Evolutionary conservation across 495 filamentous ascomycete species (phyloP), one percentile per base, ranked within the genome.

Genomic region (Entonaema liquescens): DNA sequence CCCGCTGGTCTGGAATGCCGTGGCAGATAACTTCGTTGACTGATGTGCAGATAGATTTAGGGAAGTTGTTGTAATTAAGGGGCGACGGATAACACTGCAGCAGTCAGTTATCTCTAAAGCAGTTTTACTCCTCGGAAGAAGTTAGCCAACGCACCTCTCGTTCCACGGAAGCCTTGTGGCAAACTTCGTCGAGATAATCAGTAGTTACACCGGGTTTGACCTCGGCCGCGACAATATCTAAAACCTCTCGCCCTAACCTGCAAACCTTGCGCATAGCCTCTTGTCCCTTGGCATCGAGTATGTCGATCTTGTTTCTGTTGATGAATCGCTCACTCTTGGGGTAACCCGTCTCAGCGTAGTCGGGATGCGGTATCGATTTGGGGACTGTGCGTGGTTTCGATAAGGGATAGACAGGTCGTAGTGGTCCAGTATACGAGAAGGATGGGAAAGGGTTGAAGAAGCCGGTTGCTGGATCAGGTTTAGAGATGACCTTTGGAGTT

Each of bases 21-120:
- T 97, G 93, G 81, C 93, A 96, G 76, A 99, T 98, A 62, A 97
- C 90, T 81, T 99, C 95, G 83, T 99, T 99, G 65, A 91, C 76
- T 2, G 94, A 97, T 1, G 94, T 98, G 80, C 95, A 99, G 50
- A 98, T 90, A 1, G 95, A 99, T 84, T 99, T 99, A 62, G 95
- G 95, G 83, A 98, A 99, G 78, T 93, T 84, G 84, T 90, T 89
- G 79, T 99, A 99, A 83, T 99, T 99, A 8, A 99, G 81, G 1
- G 95, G 93, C 0, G 95, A 99, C 0, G 95, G 95, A 74, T 99
- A 99, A 12, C 94, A 92, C 95, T 98, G 58, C n/a, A 31, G 3
- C n/a, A 8, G 64, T 76, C 35, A 77, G 68, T 57, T 33, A 40
- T 17, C 8, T 15, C 28, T 6, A 9, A 23, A 26, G 4, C 25